These are phyloP conservation scores for Blastocystis sp. DNA, from an alignment of 352 stramenopile species.

Conservation along the genomic window DNA sequence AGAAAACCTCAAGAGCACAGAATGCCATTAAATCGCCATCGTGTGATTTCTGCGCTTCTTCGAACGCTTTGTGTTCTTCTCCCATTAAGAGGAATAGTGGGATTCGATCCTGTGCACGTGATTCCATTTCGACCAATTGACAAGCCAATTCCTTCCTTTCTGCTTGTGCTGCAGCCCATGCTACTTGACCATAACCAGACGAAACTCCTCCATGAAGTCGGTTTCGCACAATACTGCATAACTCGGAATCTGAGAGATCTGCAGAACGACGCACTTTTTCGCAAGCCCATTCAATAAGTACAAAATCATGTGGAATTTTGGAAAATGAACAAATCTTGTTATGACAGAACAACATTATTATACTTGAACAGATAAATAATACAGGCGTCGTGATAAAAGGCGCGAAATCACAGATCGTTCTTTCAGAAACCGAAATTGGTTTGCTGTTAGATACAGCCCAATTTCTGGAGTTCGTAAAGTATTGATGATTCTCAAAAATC, in stretches of 20 bases:
- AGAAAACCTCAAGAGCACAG: background rate
- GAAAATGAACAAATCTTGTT: background rate
- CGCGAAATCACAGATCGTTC: background rate
- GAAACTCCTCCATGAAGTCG: background rate
- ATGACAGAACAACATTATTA: background rate
- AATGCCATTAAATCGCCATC: background rate
- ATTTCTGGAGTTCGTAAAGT: background rate
- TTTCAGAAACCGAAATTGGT: background rate
- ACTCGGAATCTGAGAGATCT: background rate
- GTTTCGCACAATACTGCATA: background rate
- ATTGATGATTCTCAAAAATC: background rate
- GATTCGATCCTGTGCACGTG: background rate
- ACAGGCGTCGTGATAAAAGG: background rate
- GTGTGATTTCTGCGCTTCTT: background rate
- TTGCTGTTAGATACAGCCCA: background rate
- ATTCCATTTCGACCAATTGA: background rate
- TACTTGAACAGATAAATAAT: slow-evolving; percentile 2
- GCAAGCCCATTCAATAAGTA: slow-evolving; percentile 43
- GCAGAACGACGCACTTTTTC: background rate
- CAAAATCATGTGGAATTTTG: slow-evolving; percentile 33
- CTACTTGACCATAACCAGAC: background rate
- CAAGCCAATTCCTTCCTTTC: background rate
- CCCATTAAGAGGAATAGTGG: background rate
- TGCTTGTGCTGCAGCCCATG: background rate
- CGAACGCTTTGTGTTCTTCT: background rate